A percentile compares a stretch with the other conserved stretches of the same genome.
These are phyloP conservation scores for Lachancea quebecensis DNA, from an alignment of 805 yeast genomes.

Conservation along the genomic window DNA sequence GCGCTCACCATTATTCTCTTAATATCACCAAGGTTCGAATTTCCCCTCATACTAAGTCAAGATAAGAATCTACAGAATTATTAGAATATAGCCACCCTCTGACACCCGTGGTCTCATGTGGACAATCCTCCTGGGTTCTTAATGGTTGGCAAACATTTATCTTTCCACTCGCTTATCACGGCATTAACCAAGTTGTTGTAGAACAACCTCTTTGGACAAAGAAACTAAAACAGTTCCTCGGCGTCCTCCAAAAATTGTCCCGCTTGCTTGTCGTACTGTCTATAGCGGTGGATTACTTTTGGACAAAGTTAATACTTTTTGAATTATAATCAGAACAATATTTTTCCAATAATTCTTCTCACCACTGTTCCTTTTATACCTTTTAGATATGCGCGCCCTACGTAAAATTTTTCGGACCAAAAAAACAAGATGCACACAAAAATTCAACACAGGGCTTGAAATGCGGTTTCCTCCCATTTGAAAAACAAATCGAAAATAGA, in stretches of 20 bases:
- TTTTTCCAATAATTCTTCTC: background rate
- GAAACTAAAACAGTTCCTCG: conserved; percentile 7
- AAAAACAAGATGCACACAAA: background rate
- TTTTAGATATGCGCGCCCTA: background rate
- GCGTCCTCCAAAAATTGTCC: conserved; percentile 4
- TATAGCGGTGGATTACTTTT: conserved; percentile 56
- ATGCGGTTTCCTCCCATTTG: background rate
- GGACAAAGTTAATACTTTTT: conserved; percentile 47
- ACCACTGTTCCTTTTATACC: conserved; percentile 7
- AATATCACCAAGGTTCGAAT: no score
- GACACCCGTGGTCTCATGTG: conserved; percentile 32
- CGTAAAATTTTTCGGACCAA: background rate
- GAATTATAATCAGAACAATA: background rate
- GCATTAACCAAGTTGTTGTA: conserved; percentile 12
- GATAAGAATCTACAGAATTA: no score
- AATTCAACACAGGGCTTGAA: background rate
- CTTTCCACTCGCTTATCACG: conserved; percentile 33
- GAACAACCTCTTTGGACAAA: conserved; percentile 1
- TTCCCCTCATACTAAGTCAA: no score
- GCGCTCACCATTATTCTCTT: no score
- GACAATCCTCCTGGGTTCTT: conserved; percentile 32
- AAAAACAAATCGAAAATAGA: background rate
- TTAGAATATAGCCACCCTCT: conserved; percentile 17
- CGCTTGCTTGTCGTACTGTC: conserved; percentile 49
- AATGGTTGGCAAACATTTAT: conserved; percentile 21